Evolutionary conservation across 768 basidiomycete genomes (phyloP).

Genomic region (Naganishia kalamii): DNA sequence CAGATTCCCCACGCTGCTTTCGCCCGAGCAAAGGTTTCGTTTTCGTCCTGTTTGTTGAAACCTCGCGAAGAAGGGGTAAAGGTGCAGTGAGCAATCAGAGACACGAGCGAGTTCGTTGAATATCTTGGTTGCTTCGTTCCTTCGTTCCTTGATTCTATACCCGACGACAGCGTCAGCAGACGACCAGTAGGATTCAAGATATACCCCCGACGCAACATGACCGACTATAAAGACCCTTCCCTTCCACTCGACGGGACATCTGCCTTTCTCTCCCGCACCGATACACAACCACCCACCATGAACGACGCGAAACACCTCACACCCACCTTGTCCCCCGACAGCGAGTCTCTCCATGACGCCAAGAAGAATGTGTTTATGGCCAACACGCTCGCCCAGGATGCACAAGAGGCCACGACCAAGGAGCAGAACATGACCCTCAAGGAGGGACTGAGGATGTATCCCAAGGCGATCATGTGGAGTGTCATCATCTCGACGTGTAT

Average conservation of each 20-base stretch:
- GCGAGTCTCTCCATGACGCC: background rate
- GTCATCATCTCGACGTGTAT: conserved; percentile 32
- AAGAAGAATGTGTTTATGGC: background rate
- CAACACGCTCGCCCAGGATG: conserved; percentile 21
- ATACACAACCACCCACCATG: background rate
- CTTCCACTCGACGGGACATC: background rate
- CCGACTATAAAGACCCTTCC: too few relatives aligned
- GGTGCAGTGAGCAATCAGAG: too few relatives aligned
- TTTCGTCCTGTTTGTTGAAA: too few relatives aligned
- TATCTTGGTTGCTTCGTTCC: too few relatives aligned
- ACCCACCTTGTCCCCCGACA: background rate
- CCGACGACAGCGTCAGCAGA: too few relatives aligned
- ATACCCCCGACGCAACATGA: too few relatives aligned
- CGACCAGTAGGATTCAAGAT: too few relatives aligned
- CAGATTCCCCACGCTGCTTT: too few relatives aligned
- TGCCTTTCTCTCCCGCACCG: background rate
- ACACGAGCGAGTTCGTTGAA: too few relatives aligned
- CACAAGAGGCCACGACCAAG: conserved; percentile 22
- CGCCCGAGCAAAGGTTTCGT: too few relatives aligned
- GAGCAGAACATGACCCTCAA: conserved; percentile 16
- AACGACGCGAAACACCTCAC: background rate
- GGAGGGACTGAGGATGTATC: conserved; percentile 45
- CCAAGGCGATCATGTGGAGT: conserved; percentile 46
- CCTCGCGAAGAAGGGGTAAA: too few relatives aligned
- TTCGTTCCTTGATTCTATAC: too few relatives aligned